Base-by-base conservation (phyloP, 768 basidiomycete genomes). In the Auricularia heimuer region DNA sequence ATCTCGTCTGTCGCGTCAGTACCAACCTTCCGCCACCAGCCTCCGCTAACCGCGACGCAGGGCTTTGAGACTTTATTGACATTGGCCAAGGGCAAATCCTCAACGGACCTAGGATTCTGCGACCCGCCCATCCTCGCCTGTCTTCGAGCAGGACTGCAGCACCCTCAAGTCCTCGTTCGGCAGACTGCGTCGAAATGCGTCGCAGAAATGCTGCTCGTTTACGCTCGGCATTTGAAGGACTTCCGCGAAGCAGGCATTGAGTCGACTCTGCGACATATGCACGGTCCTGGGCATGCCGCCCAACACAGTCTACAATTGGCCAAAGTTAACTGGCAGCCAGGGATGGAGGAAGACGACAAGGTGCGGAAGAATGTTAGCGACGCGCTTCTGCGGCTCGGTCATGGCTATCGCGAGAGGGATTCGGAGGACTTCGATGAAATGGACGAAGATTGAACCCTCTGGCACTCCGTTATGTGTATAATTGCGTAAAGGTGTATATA, bases 61-160 rank as follows among this genome's bases (percentile, higher is more conserved):
- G 85, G 87, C 0, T 80, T 86, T 0, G 83, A 77, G 70, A 75
- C 84, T 2, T 80, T 91, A 0, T 86, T 86, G 0, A 91, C 92
- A 72, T 77, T 92, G 14, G 80, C 84, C 42, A 90, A 90, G 71
- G 85, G 85, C 44, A 72, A 76, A 2, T 71, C 78, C 0, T 72
- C 75, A 16, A 79, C 83, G 64, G 76, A 77, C 47, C 73, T 77
- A 29, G 81, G 92, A 39, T 75, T 86, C n/a, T 69, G 75, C 0
- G 79, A 85, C 65, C 75, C 81, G 0, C 75, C 76, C 4, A 76
- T 91, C 4, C 80, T 91, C 3, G 70, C 72, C 11, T 78, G 82
- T 1, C 75, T 92, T 0, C 82, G 82, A n/a, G 68, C 71, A 4
- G 84, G 83, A 54, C 80, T 91, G n/a, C 80, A 83, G 0, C 84